Evolutionary conservation across 106 monocot genomes (phyloP).

Genomic region (Dendrobium huoshanense): DNA sequence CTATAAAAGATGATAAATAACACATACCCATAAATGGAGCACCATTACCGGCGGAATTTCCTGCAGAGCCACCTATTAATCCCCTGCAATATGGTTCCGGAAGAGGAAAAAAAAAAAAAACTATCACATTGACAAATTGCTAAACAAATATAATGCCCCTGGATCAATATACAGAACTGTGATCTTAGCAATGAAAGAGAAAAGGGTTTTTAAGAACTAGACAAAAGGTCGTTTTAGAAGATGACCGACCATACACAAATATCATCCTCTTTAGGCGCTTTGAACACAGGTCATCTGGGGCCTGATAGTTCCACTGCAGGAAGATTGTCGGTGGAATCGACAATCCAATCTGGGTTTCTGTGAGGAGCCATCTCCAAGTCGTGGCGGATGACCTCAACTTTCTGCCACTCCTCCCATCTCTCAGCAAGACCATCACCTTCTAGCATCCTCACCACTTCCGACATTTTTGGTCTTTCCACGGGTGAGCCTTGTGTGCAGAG

Average conservation of each 20-base stretch:
- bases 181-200: not conserved
- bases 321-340: slow-evolving; percentile 57
- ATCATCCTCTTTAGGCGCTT: not conserved
- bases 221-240: slow-evolving; percentile 2
- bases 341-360: slow-evolving; percentile 41
- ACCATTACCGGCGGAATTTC: not conserved
- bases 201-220: not conserved
- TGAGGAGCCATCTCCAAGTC: slow-evolving; percentile 27
- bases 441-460: slow-evolving; percentile 80
- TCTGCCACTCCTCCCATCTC: slow-evolving; percentile 85
- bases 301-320: slow-evolving; percentile 45
- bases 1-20: not conserved
- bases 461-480: slow-evolving; percentile 67
- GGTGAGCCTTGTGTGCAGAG: slow-evolving; percentile 72
- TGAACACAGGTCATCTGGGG: slow-evolving; percentile 37
- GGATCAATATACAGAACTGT: slow-evolving; percentile 4
- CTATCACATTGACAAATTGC: slow-evolving; percentile 11
- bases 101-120: not conserved
- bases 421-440: slow-evolving; percentile 79
- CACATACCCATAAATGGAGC: not conserved
- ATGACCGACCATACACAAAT: not conserved
- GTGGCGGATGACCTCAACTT: slow-evolving; percentile 53
- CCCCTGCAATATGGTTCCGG: not conserved
- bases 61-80: not conserved
- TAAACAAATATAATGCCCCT: slow-evolving; percentile 9